Base-by-base conservation (phyloP, 768 basidiomycete genomes). In the Ramaria sp. region DNA sequence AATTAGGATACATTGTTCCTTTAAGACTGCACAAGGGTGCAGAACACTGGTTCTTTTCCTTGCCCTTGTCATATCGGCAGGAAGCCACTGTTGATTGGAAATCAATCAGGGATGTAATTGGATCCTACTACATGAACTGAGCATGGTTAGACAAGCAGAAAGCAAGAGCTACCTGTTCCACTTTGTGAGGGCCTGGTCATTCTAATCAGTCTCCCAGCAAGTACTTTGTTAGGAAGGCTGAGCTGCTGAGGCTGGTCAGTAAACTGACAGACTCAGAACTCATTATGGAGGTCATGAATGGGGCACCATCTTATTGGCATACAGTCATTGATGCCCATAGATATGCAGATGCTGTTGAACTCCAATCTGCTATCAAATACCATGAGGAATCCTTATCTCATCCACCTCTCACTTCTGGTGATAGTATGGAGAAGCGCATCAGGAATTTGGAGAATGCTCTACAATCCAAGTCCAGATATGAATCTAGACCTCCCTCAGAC, bases 271-370 rank as follows among this genome's bases (percentile, higher is more conserved):
- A 72, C 38, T 59, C 64, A 0, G 70, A 72, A 48, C 19, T 69
- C 1, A 73, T 73, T 12, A 58, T 62, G 13, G 67, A 71, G 46
- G 62, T 73, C n/a, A 71, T 72, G 70, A 63, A 64, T 13, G 67
- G 67, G 6, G 70, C 67, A 22, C 71, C 71, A 0, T 12, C 63
- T 0, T 50, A 49, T 7, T 72, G 70, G 71, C 61, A 56, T 10
- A 64, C 64, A 3, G 59, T 62, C n/a, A 60, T 61, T 22, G 60
- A 61, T 33, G 43, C 59, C 43, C 53, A 59, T 0, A 1, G 45
- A 0, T 63, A 60, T 39, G 2, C 9, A 1, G 52, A 17, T 31
- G 30, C 53, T 1, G 20, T 46, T 4, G 63, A 63, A 27, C 53
- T 66, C 15, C 61, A 63, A 51, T 24, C 20, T 4, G 59, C 59